Conservation (phyloP, 306 rosid species). For the Senna siamea region DNA sequence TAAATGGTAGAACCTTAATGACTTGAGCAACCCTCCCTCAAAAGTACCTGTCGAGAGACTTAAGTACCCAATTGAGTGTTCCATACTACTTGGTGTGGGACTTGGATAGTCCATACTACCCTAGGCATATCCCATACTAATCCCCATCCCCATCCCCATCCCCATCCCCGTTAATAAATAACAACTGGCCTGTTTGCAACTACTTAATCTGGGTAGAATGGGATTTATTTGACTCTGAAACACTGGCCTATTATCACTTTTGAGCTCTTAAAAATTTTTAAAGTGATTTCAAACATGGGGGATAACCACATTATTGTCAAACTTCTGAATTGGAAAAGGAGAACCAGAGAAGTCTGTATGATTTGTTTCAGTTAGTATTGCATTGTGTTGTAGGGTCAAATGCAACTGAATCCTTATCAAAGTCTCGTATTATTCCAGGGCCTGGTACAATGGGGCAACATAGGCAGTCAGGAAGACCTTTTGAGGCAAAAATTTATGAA, state of each 20-base stretch:
- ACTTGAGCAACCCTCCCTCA: no score
- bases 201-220: constrained; percentile 12
- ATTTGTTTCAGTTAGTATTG: constrained; percentile 34
- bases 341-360: constrained; percentile 13
- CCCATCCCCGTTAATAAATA: no score
- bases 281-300: background rate
- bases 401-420: constrained; percentile 28
- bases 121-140: no score
- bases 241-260: constrained; percentile 8
- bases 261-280: constrained; percentile 25
- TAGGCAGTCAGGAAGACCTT: constrained; percentile 51
- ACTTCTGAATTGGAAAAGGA: background rate
- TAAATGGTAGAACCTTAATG: no score
- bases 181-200: background rate
- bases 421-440: constrained; percentile 39
- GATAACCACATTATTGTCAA: constrained; percentile 8
- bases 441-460: constrained; percentile 45
- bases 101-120: no score
- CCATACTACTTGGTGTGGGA: no score
- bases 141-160: no score
- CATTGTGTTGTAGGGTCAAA: constrained; percentile 32
- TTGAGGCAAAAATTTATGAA: constrained; percentile 57
- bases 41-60: no score
- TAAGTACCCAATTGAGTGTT: no score
- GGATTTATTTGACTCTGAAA: constrained; percentile 28